Evolutionary conservation across 176 grass and related monocot genomes (phyloP).

Genomic region (Aegilops speltoides): DNA sequence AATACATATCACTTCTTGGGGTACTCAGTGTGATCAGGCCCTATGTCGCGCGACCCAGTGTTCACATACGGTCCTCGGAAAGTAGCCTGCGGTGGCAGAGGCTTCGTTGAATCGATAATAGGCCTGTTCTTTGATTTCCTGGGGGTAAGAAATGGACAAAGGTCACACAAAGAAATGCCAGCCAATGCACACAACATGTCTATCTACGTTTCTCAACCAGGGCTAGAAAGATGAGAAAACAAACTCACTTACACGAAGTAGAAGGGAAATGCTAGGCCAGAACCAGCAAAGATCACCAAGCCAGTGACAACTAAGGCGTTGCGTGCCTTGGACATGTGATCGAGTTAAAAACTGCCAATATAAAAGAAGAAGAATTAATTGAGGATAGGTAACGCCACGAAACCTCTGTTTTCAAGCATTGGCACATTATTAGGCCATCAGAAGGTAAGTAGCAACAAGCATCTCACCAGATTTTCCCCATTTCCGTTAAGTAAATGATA

Average conservation of each 20-base stretch:
- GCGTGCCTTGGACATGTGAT: conserved; percentile 67
- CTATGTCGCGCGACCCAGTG: conserved; percentile 81
- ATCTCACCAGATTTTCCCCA: background rate
- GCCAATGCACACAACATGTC: background rate
- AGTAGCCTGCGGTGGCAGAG: conserved; percentile 89
- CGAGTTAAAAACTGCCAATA: conserved; percentile 32
- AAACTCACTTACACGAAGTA: conserved; percentile 59
- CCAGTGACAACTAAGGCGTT: conserved; percentile 56
- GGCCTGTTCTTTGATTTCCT: conserved; percentile 74
- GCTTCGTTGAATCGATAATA: conserved; percentile 69
- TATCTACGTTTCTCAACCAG: background rate
- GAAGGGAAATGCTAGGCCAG: conserved; percentile 67
- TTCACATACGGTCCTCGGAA: conserved; percentile 91
- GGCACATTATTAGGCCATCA: background rate
- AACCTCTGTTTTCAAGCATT: background rate
- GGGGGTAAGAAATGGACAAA: background rate
- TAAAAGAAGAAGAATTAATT: conserved; percentile 16
- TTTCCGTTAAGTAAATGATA: background rate
- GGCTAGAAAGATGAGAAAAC: background rate
- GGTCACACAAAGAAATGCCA: background rate
- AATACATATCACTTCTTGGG: conserved; percentile 49
- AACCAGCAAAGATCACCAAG: conserved; percentile 54
- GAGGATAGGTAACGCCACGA: background rate
- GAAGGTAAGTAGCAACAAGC: background rate
- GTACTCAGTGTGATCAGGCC: conserved; percentile 67